Conservation (phyloP, 768 basidiomycete genomes). For the Amanita jacksonii region DNA sequence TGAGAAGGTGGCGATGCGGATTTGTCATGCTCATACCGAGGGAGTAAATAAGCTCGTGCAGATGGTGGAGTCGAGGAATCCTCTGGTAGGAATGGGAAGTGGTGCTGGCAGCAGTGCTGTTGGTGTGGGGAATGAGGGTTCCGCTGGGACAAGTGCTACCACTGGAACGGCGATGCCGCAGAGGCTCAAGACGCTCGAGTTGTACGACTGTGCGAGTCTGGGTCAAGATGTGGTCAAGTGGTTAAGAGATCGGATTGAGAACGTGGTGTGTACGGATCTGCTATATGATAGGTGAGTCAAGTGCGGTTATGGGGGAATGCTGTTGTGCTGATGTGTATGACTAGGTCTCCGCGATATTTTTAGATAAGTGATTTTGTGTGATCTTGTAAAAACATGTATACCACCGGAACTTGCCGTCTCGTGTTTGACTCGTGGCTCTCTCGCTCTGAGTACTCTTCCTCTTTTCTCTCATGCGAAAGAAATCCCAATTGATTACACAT, state of each 20-base stretch:
- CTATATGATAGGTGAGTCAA: constrained; percentile 38
- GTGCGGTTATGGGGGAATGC: too few relatives aligned
- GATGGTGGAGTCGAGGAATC: constrained; percentile 66
- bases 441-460: too few relatives aligned
- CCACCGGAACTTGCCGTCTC: too few relatives aligned
- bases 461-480: too few relatives aligned
- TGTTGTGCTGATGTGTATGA: too few relatives aligned
- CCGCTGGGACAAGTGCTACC: not conserved
- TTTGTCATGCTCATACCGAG: constrained; percentile 56
- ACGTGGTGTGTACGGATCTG: constrained; percentile 54
- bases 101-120: not conserved
- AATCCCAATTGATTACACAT: too few relatives aligned
- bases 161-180: constrained; percentile 41
- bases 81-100: constrained; percentile 14
- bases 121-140: not conserved
- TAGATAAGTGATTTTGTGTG: too few relatives aligned
- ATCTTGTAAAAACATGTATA: too few relatives aligned
- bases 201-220: constrained; percentile 57
- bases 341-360: too few relatives aligned
- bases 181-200: constrained; percentile 47
- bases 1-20: constrained; percentile 48
- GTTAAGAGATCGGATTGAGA: constrained; percentile 51
- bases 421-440: too few relatives aligned
- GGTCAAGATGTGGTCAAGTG: constrained; percentile 64
- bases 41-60: constrained; percentile 60